Evolutionary conservation across 176 grass and related monocot species (phyloP).

Genomic region (Oryza brachyantha): DNA sequence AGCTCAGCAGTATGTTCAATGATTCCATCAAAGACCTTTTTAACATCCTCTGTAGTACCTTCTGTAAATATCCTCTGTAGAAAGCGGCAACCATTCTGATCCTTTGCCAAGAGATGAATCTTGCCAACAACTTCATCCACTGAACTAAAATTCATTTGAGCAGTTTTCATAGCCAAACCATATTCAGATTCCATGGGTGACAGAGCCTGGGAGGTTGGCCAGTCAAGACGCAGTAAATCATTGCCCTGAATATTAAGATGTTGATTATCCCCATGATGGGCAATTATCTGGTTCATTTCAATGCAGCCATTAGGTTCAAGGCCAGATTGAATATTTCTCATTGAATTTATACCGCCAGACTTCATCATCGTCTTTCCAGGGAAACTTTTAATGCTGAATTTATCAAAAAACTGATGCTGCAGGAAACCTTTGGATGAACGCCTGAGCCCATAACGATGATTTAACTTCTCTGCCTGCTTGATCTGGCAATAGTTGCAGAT

Average conservation of each 20-base stretch:
- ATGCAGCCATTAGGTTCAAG: neutral
- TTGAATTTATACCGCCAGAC: conserved; percentile 32
- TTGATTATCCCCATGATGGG: neutral
- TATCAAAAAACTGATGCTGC: neutral
- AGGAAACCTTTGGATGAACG: conserved; percentile 5
- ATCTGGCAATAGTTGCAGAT: conserved; percentile 33
- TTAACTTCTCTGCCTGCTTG: conserved; percentile 32
- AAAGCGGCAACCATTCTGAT: conserved; percentile 61
- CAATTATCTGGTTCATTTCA: neutral
- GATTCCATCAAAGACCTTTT: conserved; percentile 54
- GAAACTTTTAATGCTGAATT: neutral
- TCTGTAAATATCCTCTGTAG: conserved; percentile 54
- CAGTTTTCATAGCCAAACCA: conserved; percentile 4
- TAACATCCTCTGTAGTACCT: conserved; percentile 44
- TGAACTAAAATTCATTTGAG: conserved; percentile 25
- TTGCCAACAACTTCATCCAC: conserved; percentile 30
- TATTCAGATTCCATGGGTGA: conserved; percentile 16
- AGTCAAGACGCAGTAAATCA: conserved; percentile 5
- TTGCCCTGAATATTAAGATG: neutral
- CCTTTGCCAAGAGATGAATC: conserved; percentile 58
- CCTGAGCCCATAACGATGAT: conserved; percentile 5
- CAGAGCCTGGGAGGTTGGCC: neutral
- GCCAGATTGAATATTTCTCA: conserved; percentile 21
- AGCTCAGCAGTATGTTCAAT: conserved; percentile 56
- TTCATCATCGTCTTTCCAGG: conserved; percentile 36